These are phyloP conservation scores for Prunus mongolica DNA, from an alignment of 306 rosid species.

Conservation along the genomic window DNA sequence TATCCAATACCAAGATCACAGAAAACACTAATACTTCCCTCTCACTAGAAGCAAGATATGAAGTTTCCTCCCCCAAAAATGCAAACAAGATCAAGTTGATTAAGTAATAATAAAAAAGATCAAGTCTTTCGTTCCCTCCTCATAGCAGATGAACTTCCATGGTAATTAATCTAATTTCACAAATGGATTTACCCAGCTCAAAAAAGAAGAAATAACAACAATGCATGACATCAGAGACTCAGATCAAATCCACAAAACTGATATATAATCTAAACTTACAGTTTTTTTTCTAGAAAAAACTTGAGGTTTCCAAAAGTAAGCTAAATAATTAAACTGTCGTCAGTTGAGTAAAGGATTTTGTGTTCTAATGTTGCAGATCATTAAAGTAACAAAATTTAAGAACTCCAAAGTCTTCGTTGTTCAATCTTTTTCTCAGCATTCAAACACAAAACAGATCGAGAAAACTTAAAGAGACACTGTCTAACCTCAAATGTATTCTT, in stretches of 20 bases:
- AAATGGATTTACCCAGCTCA: not conserved
- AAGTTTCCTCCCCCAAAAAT: not conserved
- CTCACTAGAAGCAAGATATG: not conserved
- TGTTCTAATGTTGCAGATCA: not conserved
- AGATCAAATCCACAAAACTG: slow-evolving; percentile 5
- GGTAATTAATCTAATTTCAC: not conserved
- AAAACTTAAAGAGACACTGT: not conserved
- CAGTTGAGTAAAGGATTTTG: not conserved
- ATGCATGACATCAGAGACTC: slow-evolving; percentile 5
- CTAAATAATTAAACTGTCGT: not conserved
- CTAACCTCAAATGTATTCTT: slow-evolving; percentile 74
- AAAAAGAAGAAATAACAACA: no score
- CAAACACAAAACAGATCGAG: slow-evolving; percentile 26
- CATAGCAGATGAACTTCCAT: not conserved
- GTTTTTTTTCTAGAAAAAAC: not conserved
- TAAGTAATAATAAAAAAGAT: not conserved
- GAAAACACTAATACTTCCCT: not conserved
- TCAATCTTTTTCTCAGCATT: slow-evolving; percentile 4
- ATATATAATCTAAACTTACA: not conserved
- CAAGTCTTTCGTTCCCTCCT: no score
- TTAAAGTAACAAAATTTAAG: not conserved
- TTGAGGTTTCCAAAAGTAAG: not conserved
- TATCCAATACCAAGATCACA: not conserved
- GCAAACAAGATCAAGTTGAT: not conserved
- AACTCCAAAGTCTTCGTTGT: not conserved